Conservation (phyloP, 148 eudicot genomes). For the Polygonum maritimum region DNA sequence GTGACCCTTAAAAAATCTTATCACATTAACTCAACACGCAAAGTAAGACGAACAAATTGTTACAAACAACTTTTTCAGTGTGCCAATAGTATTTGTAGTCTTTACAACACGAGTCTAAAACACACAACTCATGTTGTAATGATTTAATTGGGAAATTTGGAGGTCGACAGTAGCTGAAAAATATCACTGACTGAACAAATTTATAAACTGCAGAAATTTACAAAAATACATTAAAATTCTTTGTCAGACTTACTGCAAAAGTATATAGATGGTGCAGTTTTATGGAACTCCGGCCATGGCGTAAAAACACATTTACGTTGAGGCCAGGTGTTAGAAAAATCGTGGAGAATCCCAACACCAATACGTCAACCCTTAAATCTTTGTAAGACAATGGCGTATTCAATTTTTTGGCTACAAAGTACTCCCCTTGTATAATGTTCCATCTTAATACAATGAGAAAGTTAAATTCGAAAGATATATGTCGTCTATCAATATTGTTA, state of each 20-base stretch:
- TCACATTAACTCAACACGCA: not conserved
- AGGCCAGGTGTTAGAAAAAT: not conserved
- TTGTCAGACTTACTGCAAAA: not conserved
- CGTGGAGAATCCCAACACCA: not conserved
- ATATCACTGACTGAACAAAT: not conserved
- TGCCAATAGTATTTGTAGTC: no score
- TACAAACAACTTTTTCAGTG: not conserved
- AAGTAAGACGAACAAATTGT: not conserved
- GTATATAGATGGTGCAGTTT: not conserved
- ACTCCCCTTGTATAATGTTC: no score
- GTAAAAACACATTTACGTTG: not conserved
- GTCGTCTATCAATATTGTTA: no score
- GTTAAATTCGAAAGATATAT: no score
- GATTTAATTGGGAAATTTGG: no score
- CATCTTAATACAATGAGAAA: no score
- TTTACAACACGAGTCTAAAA: no score
- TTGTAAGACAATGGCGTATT: not conserved
- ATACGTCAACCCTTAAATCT: not conserved
- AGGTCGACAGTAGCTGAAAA: not conserved
- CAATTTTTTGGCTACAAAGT: no score
- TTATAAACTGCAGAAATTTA: not conserved
- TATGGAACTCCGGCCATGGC: not conserved
- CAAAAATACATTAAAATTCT: not conserved
- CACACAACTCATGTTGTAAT: no score
- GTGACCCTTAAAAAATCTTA: not conserved